Base-by-base conservation (phyloP, 352 stramenopile genomes). In the Phytophthora multivora region DNA sequence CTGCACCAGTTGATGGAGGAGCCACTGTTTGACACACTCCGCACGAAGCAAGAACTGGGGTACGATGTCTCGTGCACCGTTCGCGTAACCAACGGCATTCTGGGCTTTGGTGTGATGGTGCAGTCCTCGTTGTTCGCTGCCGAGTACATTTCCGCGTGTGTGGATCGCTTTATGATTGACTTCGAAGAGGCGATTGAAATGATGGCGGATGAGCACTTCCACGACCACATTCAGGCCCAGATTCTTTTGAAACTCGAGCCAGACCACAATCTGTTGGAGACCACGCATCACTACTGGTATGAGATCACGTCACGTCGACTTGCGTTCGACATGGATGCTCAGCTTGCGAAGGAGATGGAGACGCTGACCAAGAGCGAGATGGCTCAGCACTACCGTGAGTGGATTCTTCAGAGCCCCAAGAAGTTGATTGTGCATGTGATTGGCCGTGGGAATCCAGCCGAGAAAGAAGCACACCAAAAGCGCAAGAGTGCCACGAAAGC, bases 41-140 rank as follows among this genome's bases (percentile, higher is more conserved):
- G 89, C 23, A 97, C 89, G 1, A 96, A 96, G 63, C 75, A 96
- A 54, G 88, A 96, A 54, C 73, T 97, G 3, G 89, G 88, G 2
- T 97, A 97, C 69, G 85, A 93, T 28, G 89, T 97, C 10, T 93
- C 83, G n/a, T 97, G 89, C 61, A 91, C 75, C 0, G 80, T 92
- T 53, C 83, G 85, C 16, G 69, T 92, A 18, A 95, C 86, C 2
- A 84, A 95, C 46, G 84, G 87, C 25, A 82, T 96, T 42, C 70
- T 95, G 25, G 86, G 87, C 25, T 95, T 88, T 50, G 81, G 83
- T n/a, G 77, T 96, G 25, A 88, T 82, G 59, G 87, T 96, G 4
- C 69, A 93, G 57, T 93, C 87, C n/a, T 92, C 86, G 11, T 65
- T 91, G 36, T 90, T 91, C 21, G 71, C 73, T 15, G 73, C 84